Conservation (phyloP, 352 stramenopile genomes). For the Phytophthora idaei region DNA sequence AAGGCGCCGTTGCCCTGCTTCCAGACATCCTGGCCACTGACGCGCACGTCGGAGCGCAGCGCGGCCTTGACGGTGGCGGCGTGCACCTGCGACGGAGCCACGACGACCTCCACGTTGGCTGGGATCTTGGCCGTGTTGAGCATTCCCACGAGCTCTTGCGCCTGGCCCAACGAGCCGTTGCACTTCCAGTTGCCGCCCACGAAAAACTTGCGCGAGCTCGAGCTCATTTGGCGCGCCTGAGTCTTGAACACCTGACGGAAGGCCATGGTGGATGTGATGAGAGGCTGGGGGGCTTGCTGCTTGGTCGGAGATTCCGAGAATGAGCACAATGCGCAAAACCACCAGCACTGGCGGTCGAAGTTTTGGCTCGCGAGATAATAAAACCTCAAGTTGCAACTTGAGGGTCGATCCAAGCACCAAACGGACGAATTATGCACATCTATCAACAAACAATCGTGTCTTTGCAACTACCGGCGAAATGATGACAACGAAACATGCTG, state of each 20-base stretch:
- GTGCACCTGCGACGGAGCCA: conserved; percentile 96
- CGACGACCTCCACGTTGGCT: conserved; percentile 94
- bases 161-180: conserved; percentile 79
- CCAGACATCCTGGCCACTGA: conserved; percentile 96
- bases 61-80: conserved; percentile 61
- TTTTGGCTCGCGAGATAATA: conserved; percentile 7
- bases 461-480: conserved; percentile 12
- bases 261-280: conserved; percentile 37
- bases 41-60: conserved; percentile 69
- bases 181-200: conserved; percentile 99
- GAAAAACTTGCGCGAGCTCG: conserved; percentile 95
- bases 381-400: conserved; percentile 26
- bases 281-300: conserved; percentile 27
- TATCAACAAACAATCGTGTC: conserved; percentile 4
- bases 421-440: background rate
- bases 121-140: conserved; percentile 89
- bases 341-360: background rate
- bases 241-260: conserved; percentile 53
- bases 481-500: background rate
- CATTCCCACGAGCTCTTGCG: conserved; percentile 71
- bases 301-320: conserved; percentile 55
- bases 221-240: conserved; percentile 69
- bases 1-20: conserved; percentile 94
- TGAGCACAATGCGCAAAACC: conserved; percentile 14
- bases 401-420: conserved; percentile 23